A percentile compares a stretch with the other conserved stretches of the same genome.
Conservation (phyloP, 495 filamentous ascomycete genomes). For the Staphylotrichum longicolle region DNA sequence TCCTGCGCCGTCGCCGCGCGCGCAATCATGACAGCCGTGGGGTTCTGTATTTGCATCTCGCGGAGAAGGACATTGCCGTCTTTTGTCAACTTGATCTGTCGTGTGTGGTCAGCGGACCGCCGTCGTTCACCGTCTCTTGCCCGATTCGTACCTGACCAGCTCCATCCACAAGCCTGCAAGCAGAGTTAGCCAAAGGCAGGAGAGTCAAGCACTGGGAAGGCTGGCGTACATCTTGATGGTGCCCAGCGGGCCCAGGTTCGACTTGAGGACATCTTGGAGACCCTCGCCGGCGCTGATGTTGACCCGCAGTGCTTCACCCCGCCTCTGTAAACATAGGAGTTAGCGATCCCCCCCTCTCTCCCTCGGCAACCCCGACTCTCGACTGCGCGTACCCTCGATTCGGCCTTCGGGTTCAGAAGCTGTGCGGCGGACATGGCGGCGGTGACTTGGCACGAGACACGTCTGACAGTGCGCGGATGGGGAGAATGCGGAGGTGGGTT, state of each 20-base stretch:
- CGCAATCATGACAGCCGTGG: slow-evolving; percentile 97
- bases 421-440: slow-evolving; percentile 81
- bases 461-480: slow-evolving; percentile 15
- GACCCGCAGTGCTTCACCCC: slow-evolving; percentile 91
- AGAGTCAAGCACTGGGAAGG: background rate
- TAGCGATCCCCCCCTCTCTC: slow-evolving; percentile 23
- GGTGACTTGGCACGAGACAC: slow-evolving; percentile 17
- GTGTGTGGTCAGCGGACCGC: slow-evolving; percentile 22
- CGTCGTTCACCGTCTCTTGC: slow-evolving; percentile 7
- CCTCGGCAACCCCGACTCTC: slow-evolving; percentile 1
- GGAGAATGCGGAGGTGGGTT: slow-evolving; percentile 23
- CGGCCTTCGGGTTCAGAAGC: slow-evolving; percentile 96
- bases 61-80: slow-evolving; percentile 93
- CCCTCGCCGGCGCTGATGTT: slow-evolving; percentile 97
- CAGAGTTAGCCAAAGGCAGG: slow-evolving; percentile 33
- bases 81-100: slow-evolving; percentile 96
- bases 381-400: slow-evolving; percentile 73
- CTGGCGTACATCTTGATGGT: slow-evolving; percentile 88
- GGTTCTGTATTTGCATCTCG: slow-evolving; percentile 96
- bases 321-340: slow-evolving; percentile 58
- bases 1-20: slow-evolving; percentile 96
- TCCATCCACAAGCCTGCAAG: slow-evolving; percentile 84
- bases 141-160: slow-evolving; percentile 72
- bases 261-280: slow-evolving; percentile 92
- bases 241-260: slow-evolving; percentile 88